Conservation (phyloP, 2,329 filamentous ascomycete genomes). For the Aureobasidium subglaciale region DNA sequence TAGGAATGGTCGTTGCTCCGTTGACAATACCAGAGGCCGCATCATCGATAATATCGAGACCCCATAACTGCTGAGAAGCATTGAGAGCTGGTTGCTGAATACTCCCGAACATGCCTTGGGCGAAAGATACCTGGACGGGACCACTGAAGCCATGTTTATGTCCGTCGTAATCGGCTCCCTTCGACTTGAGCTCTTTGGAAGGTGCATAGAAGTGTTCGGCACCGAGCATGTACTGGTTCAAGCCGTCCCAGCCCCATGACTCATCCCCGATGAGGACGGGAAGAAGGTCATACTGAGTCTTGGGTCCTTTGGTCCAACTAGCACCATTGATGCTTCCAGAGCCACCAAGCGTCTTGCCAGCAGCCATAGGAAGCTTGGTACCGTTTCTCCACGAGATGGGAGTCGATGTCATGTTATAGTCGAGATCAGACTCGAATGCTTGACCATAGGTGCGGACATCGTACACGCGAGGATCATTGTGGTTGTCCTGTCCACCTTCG, state of each 20-base stretch:
- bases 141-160: slow-evolving; percentile 19
- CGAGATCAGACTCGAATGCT: slow-evolving; percentile 21
- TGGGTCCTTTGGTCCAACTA: slow-evolving; percentile 25
- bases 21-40: slow-evolving; percentile 22
- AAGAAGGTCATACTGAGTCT: slow-evolving; percentile 24
- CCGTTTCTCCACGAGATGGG: slow-evolving; percentile 22
- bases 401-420: slow-evolving; percentile 20
- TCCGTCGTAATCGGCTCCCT: slow-evolving; percentile 20
- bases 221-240: slow-evolving; percentile 24
- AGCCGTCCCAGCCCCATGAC: slow-evolving; percentile 21
- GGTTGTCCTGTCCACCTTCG: slow-evolving; percentile 25
- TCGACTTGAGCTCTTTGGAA: slow-evolving; percentile 15
- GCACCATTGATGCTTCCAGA: slow-evolving; percentile 24
- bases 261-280: slow-evolving; percentile 24
- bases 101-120: slow-evolving; percentile 21
- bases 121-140: slow-evolving; percentile 23
- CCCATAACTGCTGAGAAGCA: slow-evolving; percentile 20
- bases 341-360: slow-evolving; percentile 24
- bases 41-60: slow-evolving; percentile 17
- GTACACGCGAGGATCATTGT: slow-evolving; percentile 19
- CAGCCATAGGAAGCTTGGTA: slow-evolving; percentile 19
- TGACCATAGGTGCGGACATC: slow-evolving; percentile 22
- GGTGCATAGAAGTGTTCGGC: slow-evolving; percentile 24
- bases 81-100: slow-evolving; percentile 22
- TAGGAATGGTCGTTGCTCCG: slow-evolving; percentile 23